Evolutionary conservation across 768 basidiomycete genomes (phyloP).

Genomic region (Dioszegia crocea): DNA sequence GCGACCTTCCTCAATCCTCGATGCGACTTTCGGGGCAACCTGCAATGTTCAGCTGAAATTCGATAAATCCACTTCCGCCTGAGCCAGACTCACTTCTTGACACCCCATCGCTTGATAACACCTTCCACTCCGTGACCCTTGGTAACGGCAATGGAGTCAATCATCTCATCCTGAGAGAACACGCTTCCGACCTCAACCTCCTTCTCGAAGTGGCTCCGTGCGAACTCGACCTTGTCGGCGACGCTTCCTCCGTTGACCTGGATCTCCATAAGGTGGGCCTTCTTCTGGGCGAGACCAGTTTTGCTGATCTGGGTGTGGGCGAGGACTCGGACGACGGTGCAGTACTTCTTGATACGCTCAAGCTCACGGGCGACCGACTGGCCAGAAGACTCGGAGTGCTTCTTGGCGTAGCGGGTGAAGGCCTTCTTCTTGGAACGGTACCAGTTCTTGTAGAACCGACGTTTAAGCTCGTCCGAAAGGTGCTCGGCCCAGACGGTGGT

Average conservation of each 20-base stretch:
- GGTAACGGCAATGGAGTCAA: slow-evolving; percentile 96
- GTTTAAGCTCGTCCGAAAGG: slow-evolving; percentile 94
- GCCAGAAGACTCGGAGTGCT: slow-evolving; percentile 90
- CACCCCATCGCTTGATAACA: slow-evolving; percentile 99
- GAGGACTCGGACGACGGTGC: slow-evolving; percentile 98
- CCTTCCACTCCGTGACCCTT: slow-evolving; percentile 99
- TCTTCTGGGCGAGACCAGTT: slow-evolving; percentile 97
- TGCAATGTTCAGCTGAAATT: no score
- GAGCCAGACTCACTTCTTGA: slow-evolving; percentile 58
- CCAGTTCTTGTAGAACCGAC: slow-evolving; percentile 99
- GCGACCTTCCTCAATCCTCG: slow-evolving; percentile 91
- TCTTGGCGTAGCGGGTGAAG: slow-evolving; percentile 99
- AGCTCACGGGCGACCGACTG: slow-evolving; percentile 91
- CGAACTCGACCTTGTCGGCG: slow-evolving; percentile 95
- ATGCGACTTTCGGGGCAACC: slow-evolving; percentile 93
- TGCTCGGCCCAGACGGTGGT: slow-evolving; percentile 97
- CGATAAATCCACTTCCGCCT: neutral
- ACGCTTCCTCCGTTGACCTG: slow-evolving; percentile 93
- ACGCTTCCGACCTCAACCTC: slow-evolving; percentile 75
- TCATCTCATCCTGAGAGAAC: slow-evolving; percentile 94
- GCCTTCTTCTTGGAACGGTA: slow-evolving; percentile 99
- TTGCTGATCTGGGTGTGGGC: slow-evolving; percentile 98
- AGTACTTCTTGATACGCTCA: slow-evolving; percentile 99
- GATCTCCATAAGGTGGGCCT: slow-evolving; percentile 99
- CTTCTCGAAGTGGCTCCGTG: slow-evolving; percentile 93